These are phyloP conservation scores for Phytophthora kernoviae DNA, from an alignment of 352 stramenopile genomes.

Conservation along the genomic window DNA sequence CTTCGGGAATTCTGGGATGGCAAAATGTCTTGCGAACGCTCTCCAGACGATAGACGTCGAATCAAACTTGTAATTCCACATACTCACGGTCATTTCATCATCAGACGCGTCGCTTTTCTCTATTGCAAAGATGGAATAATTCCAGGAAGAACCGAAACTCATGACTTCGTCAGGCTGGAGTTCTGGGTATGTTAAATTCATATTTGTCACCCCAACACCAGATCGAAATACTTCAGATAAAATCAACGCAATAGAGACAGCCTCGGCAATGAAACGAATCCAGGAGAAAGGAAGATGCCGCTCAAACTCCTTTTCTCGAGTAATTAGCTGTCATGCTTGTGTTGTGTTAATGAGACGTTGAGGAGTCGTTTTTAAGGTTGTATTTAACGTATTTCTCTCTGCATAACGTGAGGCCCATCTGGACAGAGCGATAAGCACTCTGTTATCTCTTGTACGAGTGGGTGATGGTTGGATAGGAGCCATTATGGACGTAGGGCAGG, in stretches of 20 bases:
- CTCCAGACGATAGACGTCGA: conserved; percentile 23
- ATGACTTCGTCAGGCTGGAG: conserved; percentile 25
- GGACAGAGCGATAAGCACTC: not conserved
- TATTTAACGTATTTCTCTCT: not conserved
- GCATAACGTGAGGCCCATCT: not conserved
- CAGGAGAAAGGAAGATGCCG: conserved; percentile 14
- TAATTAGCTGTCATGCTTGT: conserved; percentile 1
- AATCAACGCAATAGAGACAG: conserved; percentile 17
- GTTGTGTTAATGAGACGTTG: conserved; percentile 9
- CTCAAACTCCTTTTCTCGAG: conserved; percentile 8
- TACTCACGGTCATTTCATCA: not conserved
- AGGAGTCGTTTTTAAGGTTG: not conserved
- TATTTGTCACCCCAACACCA: conserved; percentile 6
- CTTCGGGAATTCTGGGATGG: conserved; percentile 10
- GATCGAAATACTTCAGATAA: conserved; percentile 25
- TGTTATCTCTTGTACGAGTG: not conserved
- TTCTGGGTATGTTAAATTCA: conserved; percentile 1
- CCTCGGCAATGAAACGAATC: conserved; percentile 3
- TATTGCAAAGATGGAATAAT: conserved; percentile 11
- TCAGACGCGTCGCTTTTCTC: conserved; percentile 2
- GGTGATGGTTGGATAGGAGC: too few species aligned
- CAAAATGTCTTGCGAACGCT: conserved; percentile 19
- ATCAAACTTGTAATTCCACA: conserved; percentile 42
- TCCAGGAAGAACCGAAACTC: conserved; percentile 18
- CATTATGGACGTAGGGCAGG: too few species aligned